These are phyloP conservation scores for Capsicum baccatum DNA, from an alignment of 257 asterid genomes.

Conservation along the genomic window DNA sequence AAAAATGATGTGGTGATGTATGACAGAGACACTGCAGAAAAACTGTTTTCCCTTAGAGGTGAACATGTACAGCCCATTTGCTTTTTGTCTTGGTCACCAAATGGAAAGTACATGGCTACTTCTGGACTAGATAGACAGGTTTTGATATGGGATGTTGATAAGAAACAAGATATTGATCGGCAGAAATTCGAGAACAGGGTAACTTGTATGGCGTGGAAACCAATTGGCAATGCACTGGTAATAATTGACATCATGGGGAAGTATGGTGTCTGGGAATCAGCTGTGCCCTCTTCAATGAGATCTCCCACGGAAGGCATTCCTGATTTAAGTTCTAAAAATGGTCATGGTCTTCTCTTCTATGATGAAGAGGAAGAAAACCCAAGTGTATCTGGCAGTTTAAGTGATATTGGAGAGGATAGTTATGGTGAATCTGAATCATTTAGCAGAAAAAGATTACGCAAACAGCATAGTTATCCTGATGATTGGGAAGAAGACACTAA, in stretches of 20 bases:
- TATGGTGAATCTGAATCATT: conserved; percentile 62
- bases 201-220: conserved; percentile 92
- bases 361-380: conserved; percentile 78
- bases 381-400: conserved; percentile 70
- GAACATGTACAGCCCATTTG: conserved; percentile 86
- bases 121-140: conserved; percentile 87
- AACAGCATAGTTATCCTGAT: conserved; percentile 50
- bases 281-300: conserved; percentile 86
- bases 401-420: conserved; percentile 82
- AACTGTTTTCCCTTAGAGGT: conserved; percentile 77
- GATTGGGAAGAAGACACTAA: conserved; percentile 65
- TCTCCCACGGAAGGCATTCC: conserved; percentile 97
- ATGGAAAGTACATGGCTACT: conserved; percentile 96
- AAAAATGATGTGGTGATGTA: conserved; percentile 92
- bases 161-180: conserved; percentile 89
- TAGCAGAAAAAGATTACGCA: conserved; percentile 73
- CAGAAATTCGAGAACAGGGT: conserved; percentile 80
- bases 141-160: conserved; percentile 90
- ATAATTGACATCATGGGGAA: conserved; percentile 84
- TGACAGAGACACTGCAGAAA: conserved; percentile 98
- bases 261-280: conserved; percentile 91
- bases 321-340: conserved; percentile 48
- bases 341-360: conserved; percentile 70
- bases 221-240: conserved; percentile 89
- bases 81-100: conserved; percentile 95